Evolutionary conservation across 176 grass and related monocot species (phyloP).

Genomic region (Zizania latifolia): DNA sequence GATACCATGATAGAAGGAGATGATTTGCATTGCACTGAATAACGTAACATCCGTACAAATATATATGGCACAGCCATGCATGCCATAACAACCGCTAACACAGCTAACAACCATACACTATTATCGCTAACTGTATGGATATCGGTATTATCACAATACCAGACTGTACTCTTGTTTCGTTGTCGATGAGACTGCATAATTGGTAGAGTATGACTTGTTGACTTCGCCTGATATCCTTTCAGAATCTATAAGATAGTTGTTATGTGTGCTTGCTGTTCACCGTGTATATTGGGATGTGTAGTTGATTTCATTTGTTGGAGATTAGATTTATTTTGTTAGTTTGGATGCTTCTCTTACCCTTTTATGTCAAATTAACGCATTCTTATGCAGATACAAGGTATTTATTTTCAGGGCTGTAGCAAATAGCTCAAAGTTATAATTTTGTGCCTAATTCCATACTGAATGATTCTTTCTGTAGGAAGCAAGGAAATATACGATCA

Average conservation of each 20-base stretch:
- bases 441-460: neutral
- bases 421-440: neutral
- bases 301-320: neutral
- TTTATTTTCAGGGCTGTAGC: neutral
- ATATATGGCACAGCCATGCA: too few relatives aligned
- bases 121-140: too few relatives aligned
- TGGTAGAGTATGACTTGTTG: neutral
- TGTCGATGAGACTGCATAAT: neutral
- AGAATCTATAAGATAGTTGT: neutral
- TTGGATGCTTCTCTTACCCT: neutral
- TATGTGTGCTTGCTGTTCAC: neutral
- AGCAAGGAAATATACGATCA: conserved; percentile 79
- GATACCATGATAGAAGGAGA: too few relatives aligned
- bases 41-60: too few relatives aligned
- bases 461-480: conserved; percentile 38
- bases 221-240: neutral
- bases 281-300: neutral
- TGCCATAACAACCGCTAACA: too few relatives aligned
- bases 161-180: neutral
- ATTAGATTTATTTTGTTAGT: neutral
- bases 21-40: too few relatives aligned
- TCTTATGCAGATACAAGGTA: neutral
- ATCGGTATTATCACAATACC: conserved; percentile 6
- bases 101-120: too few relatives aligned
- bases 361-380: neutral